Conservation (phyloP, 768 basidiomycete genomes). For the button mushroom (Agaricus bisporus) region DNA sequence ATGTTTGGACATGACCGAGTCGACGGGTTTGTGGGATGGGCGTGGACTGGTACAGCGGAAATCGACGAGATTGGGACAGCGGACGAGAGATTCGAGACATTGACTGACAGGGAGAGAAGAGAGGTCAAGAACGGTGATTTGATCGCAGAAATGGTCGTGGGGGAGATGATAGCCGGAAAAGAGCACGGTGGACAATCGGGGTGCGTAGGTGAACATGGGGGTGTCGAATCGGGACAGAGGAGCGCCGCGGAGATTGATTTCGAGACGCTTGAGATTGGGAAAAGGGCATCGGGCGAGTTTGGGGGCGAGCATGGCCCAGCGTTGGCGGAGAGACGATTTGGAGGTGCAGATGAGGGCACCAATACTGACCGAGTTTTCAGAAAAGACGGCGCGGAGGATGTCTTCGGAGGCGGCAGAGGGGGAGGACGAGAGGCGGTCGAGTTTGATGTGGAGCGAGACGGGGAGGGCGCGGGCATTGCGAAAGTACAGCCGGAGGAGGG, state of each 20-base stretch:
- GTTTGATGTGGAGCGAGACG: conserved; percentile 6
- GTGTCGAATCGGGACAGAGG: background rate
- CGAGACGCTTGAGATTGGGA: background rate
- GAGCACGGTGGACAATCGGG: background rate
- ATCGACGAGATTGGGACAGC: background rate
- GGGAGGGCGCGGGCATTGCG: conserved; percentile 5
- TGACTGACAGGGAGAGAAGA: background rate
- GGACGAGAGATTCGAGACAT: conserved; percentile 1
- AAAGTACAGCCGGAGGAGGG: conserved; percentile 8
- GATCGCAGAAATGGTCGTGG: conserved; percentile 1
- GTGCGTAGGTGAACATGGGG: conserved; percentile 1
- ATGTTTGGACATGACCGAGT: background rate
- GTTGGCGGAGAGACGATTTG: conserved; percentile 5
- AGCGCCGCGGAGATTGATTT: background rate
- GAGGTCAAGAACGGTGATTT: conserved; percentile 2
- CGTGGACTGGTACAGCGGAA: background rate
- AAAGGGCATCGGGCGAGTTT: background rate
- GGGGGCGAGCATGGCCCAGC: conserved; percentile 5
- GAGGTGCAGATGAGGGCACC: conserved; percentile 1
- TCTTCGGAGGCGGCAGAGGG: conserved; percentile 2
- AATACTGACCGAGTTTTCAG: background rate
- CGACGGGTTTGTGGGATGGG: background rate
- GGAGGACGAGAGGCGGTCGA: conserved; percentile 6
- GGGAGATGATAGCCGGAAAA: background rate
- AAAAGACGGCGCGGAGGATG: conserved; percentile 1